Percentiles rank a stretch among this genome's conserved stretches.
phyloP scores from a whole-genome alignment of 2,329 filamentous ascomycete species.

The Aureobasidium melanogenum region DNA sequence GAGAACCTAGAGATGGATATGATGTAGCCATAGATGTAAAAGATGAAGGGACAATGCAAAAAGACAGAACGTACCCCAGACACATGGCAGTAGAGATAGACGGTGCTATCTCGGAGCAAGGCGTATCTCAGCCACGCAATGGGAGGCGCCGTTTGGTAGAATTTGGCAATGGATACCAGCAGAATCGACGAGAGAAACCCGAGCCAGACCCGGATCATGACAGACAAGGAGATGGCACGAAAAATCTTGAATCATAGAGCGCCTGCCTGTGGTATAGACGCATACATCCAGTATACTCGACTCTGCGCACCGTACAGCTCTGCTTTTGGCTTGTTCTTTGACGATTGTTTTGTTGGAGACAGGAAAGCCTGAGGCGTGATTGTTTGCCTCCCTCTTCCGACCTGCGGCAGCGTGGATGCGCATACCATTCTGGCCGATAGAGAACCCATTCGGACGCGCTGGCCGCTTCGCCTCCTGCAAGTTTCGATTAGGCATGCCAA shows the following conservation, averaged over 20 bases:
- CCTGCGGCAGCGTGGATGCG: neutral
- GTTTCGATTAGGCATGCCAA: neutral
- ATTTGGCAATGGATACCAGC: neutral
- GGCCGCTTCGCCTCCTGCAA: neutral
- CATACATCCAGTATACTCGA: neutral
- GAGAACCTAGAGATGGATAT: neutral
- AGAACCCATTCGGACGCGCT: slow-evolving; percentile 5
- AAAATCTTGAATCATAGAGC: neutral
- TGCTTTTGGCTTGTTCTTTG: neutral
- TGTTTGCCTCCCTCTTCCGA: neutral
- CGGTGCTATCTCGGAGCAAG: slow-evolving; percentile 5
- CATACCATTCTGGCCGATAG: neutral
- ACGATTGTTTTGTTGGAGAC: neutral
- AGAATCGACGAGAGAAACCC: neutral
- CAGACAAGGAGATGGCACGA: neutral
- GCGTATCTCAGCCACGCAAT: neutral
- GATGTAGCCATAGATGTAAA: neutral
- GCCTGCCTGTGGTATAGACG: neutral
- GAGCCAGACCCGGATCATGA: neutral
- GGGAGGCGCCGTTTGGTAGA: neutral
- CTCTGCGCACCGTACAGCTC: neutral
- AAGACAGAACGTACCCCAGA: neutral
- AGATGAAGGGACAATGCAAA: neutral
- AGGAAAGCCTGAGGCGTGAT: neutral
- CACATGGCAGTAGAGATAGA: neutral